Evolutionary conservation across 805 yeast species (phyloP).

Genomic region (Myxozyma sirexii): DNA sequence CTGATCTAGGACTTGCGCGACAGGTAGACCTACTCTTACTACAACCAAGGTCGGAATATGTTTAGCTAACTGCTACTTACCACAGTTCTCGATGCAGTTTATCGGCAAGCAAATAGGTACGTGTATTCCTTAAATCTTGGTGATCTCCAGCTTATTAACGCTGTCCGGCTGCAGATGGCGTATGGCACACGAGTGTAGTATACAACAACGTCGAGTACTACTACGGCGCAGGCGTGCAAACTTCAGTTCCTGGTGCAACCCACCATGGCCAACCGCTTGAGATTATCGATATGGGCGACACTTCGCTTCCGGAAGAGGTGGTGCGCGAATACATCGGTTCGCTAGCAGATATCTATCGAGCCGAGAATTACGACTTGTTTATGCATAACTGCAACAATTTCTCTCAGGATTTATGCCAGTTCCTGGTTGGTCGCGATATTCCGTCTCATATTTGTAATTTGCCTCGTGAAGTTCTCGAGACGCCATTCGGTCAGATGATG

Average conservation of each 20-base stretch:
- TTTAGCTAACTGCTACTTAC: neutral
- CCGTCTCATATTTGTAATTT: constrained; percentile 57
- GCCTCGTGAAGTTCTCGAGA: constrained; percentile 55
- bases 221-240: constrained; percentile 61
- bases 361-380: constrained; percentile 58
- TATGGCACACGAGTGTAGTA: constrained; percentile 64
- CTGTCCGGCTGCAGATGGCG: constrained; percentile 51
- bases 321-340: constrained; percentile 58
- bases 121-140: too few relatives aligned
- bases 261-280: constrained; percentile 63
- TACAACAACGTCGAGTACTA: constrained; percentile 60
- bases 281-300: constrained; percentile 56
- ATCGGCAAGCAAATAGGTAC: constrained; percentile 48
- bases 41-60: neutral
- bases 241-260: constrained; percentile 53
- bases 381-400: constrained; percentile 71
- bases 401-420: constrained; percentile 58
- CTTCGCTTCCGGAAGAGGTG: constrained; percentile 55
- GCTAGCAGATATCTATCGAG: constrained; percentile 50
- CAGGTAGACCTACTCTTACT: constrained; percentile 36
- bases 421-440: constrained; percentile 57
- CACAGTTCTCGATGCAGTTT: constrained; percentile 48
- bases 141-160: too few relatives aligned
- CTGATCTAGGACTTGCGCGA: constrained; percentile 54
- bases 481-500: constrained; percentile 57